Conservation (phyloP, 768 basidiomycete species). For the Pleurotus sapidus region DNA sequence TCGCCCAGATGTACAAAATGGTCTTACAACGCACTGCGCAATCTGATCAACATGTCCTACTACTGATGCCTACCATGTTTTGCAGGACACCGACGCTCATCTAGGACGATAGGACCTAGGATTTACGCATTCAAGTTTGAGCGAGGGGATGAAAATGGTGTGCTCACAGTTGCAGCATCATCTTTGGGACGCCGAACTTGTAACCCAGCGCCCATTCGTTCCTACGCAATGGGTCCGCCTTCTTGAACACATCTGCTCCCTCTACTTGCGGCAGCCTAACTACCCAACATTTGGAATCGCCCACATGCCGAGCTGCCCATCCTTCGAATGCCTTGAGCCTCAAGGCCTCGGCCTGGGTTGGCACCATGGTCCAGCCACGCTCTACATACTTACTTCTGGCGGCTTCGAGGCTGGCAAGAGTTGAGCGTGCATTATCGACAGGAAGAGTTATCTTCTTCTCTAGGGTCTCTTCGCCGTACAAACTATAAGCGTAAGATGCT, state of each 20-base stretch:
- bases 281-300: conserved; percentile 2
- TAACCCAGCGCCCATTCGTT: conserved; percentile 1
- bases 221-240: not conserved
- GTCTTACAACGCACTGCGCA: too few relatives aligned
- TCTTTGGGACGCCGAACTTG: not conserved
- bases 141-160: not conserved
- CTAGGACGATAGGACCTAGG: too few relatives aligned
- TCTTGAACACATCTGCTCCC: not conserved
- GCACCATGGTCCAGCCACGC: conserved; percentile 5
- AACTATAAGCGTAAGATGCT: not conserved
- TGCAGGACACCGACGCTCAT: too few relatives aligned
- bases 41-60: too few relatives aligned
- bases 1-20: too few relatives aligned
- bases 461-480: not conserved
- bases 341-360: not conserved
- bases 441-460: not conserved
- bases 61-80: too few relatives aligned
- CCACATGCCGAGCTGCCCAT: not conserved
- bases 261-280: not conserved
- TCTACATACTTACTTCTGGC: not conserved
- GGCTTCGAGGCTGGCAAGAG: not conserved
- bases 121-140: not conserved
- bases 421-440: not conserved
- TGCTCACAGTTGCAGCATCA: not conserved
- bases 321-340: not conserved